Evolutionary conservation across 1,284 basidiomycete species (phyloP).

Genomic region (Melampsora americana): DNA sequence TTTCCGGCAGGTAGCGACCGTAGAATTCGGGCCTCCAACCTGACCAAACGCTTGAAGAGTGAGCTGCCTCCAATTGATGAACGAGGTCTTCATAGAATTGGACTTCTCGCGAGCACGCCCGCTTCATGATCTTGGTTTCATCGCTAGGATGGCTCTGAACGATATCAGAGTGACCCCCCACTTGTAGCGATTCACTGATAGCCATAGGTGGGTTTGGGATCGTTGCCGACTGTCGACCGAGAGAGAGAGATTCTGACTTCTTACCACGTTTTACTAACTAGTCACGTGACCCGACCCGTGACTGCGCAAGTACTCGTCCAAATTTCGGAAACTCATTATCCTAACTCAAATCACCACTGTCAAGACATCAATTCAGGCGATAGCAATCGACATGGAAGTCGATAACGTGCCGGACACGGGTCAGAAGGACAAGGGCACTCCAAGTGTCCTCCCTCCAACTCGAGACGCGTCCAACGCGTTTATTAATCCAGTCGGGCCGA

Average conservation of each 20-base stretch:
- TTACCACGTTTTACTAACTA: no score
- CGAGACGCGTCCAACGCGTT: neutral
- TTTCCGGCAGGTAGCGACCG: neutral
- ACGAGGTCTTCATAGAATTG: slow-evolving; percentile 27
- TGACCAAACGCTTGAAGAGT: neutral
- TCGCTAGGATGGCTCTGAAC: slow-evolving; percentile 12
- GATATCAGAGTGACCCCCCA: slow-evolving; percentile 29
- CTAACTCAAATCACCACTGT: no score
- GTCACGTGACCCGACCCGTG: no score
- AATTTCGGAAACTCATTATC: no score
- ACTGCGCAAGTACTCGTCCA: no score
- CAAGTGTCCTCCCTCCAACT: neutral
- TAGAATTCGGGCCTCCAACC: slow-evolving; percentile 35
- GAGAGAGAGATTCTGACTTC: no score
- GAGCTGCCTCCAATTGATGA: slow-evolving; percentile 8
- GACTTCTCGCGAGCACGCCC: slow-evolving; percentile 1
- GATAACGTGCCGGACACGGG: neutral
- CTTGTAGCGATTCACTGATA: slow-evolving; percentile 8
- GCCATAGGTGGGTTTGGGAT: no score
- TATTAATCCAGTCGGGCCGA: neutral
- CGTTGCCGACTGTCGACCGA: no score
- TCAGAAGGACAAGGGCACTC: neutral
- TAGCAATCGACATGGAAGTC: neutral
- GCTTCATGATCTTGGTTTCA: slow-evolving; percentile 23
- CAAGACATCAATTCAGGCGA: neutral